Base-by-base conservation (phyloP, 2,329 filamentous ascomycete genomes). In the Cladosporium colombiae region DNA sequence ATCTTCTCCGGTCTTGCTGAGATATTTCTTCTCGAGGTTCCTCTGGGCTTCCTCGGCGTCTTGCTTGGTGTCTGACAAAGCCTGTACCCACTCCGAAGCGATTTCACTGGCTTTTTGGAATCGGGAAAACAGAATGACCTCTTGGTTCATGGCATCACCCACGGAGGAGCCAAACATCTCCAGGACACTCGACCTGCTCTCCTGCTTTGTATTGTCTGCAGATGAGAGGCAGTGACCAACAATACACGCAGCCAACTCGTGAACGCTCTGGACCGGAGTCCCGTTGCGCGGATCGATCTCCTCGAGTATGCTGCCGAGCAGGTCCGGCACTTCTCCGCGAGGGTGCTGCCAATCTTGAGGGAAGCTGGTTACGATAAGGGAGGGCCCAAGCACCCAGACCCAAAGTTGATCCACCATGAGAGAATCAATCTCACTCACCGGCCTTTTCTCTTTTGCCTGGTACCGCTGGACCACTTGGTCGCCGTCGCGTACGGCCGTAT, bases 371-470 rank as follows among this genome's bases (percentile, higher is more conserved):
- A 90, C 81, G 21, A 90, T 82, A 18, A 89, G 76, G 65, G 88
- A 86, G 73, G 79, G 79, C 66, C 84, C 78, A 0, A 89, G 72
- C 3, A 88, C 80, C 85, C 86, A 89, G 73, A 89, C 83, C 88
- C 88, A 90, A n/a, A 90, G 77, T 70, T 90, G 88, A 72, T 90
- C 88, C 0, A 90, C 87, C 87, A 89, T 89, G 73, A 88, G 88
- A 2, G 89, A 83, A 67, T 88, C 88, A 0, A 81, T 81, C 64
- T 87, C 72, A 73, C 74, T 50, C 5, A 13, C 2, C 5, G 7
- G n/a, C 16, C 6, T 14, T 3, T 49, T 27, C n/a, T 61, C 44
- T 62, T 79, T 78, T 37, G 75, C 78, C 68, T 83, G 81, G 69
- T 89, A 89, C 13, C 87, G 81, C 71, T 85, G 88, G 0, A 89